Percentiles rank a stretch among this genome's conserved stretches.
phyloP scores from a whole-genome alignment of 352 stramenopile species.

The Lagenidium giganteum region DNA sequence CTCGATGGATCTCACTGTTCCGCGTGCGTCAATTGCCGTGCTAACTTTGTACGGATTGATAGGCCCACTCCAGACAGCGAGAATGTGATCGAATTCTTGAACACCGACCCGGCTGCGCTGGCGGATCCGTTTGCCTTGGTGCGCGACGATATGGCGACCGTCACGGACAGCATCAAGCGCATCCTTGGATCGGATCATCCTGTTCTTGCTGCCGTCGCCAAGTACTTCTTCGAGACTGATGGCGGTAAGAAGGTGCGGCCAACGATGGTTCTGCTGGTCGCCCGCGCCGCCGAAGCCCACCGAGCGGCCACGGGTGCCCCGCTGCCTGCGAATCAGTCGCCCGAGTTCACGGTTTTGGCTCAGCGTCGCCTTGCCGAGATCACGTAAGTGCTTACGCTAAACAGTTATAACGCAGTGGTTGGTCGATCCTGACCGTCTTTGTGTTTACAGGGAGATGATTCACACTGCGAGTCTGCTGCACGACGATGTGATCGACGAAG shows the following conservation, averaged over 20 bases:
- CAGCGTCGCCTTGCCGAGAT: slow-evolving; percentile 84
- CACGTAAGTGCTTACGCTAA: slow-evolving; percentile 37
- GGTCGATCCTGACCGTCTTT: background rate
- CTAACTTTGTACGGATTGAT: too few relatives aligned
- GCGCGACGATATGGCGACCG: slow-evolving; percentile 83
- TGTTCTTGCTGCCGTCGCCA: slow-evolving; percentile 94
- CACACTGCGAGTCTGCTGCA: slow-evolving; percentile 98
- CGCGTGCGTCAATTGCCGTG: background rate
- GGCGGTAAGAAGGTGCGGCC: slow-evolving; percentile 98
- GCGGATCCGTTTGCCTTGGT: slow-evolving; percentile 94
- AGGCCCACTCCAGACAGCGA: too few relatives aligned
- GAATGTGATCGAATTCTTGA: slow-evolving; percentile 41
- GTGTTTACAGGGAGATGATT: slow-evolving; percentile 93
- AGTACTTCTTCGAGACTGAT: slow-evolving; percentile 94
- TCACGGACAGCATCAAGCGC: slow-evolving; percentile 94
- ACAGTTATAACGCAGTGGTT: background rate
- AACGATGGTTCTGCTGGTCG: slow-evolving; percentile 96
- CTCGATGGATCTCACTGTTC: background rate
- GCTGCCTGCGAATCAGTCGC: slow-evolving; percentile 48
- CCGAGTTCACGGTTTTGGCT: slow-evolving; percentile 64
- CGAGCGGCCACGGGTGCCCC: slow-evolving; percentile 32
- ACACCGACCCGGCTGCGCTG: slow-evolving; percentile 40
- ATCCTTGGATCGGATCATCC: slow-evolving; percentile 96
- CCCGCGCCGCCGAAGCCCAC: slow-evolving; percentile 86
- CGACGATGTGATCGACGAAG: slow-evolving; percentile 99